Percentiles rank a stretch among this genome's conserved stretches.
These are phyloP conservation scores for Aspergillus ruber DNA, from an alignment of 2,329 filamentous ascomycete genomes.

Conservation along the genomic window DNA sequence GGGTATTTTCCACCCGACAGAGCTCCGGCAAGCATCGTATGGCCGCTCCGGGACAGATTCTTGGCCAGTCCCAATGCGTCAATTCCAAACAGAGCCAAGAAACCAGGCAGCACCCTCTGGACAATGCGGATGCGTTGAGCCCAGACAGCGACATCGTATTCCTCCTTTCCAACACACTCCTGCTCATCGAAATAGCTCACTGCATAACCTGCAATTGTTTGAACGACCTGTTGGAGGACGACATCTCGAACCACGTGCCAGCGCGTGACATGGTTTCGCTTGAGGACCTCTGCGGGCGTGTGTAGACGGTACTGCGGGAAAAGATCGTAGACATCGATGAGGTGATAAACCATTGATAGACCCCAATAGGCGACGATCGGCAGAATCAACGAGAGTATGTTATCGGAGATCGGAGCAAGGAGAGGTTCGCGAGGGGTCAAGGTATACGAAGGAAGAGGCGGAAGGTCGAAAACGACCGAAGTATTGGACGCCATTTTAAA, in stretches of 20 bases:
- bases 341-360: slow-evolving; percentile 78
- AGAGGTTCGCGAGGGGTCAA: slow-evolving; percentile 64
- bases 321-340: slow-evolving; percentile 75
- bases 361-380: slow-evolving; percentile 85
- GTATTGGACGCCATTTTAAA: slow-evolving; percentile 29
- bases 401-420: slow-evolving; percentile 72
- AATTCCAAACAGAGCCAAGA: slow-evolving; percentile 67
- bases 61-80: slow-evolving; percentile 70
- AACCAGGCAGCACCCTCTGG: slow-evolving; percentile 67
- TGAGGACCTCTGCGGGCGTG: slow-evolving; percentile 82
- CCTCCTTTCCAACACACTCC: slow-evolving; percentile 68
- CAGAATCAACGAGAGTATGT: slow-evolving; percentile 66
- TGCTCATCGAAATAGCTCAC: slow-evolving; percentile 67
- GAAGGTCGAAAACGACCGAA: slow-evolving; percentile 52
- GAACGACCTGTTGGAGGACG: slow-evolving; percentile 82
- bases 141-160: slow-evolving; percentile 86
- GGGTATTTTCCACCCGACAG: slow-evolving; percentile 79
- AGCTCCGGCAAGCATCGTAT: slow-evolving; percentile 68
- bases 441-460: slow-evolving; percentile 78
- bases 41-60: slow-evolving; percentile 58
- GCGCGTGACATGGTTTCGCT: slow-evolving; percentile 78
- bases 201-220: slow-evolving; percentile 63
- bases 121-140: slow-evolving; percentile 72
- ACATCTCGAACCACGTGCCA: slow-evolving; percentile 87
- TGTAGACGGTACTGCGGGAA: slow-evolving; percentile 90